These are phyloP conservation scores for Papiliotrema nemorosa DNA, from an alignment of 1,284 basidiomycete genomes.

Conservation along the genomic window DNA sequence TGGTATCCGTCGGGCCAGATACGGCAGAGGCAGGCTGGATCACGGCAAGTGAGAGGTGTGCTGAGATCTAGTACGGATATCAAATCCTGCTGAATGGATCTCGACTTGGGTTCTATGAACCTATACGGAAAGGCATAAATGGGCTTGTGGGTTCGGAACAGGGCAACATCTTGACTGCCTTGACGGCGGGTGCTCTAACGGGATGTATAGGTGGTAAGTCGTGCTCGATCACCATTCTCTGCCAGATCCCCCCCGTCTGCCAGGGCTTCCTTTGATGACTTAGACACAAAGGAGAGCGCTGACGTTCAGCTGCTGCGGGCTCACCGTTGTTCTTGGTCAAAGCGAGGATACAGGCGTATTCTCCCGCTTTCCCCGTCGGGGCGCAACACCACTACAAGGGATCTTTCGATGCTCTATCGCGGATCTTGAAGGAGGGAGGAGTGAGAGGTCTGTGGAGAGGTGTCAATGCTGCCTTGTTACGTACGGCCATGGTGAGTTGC, in stretches of 20 bases:
- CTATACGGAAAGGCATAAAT: constrained; percentile 74
- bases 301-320: constrained; percentile 67
- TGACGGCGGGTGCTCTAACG: constrained; percentile 80
- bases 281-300: no score
- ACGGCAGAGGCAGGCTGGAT: no score
- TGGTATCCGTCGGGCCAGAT: not conserved
- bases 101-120: constrained; percentile 96
- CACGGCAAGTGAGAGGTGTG: no score
- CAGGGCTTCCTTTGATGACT: no score
- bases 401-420: constrained; percentile 73
- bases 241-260: no score
- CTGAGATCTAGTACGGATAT: constrained; percentile 71
- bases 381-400: constrained; percentile 87
- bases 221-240: not conserved
- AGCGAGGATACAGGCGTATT: constrained; percentile 97
- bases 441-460: constrained; percentile 78
- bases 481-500: constrained; percentile 87
- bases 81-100: constrained; percentile 95
- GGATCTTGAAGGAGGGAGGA: constrained; percentile 75
- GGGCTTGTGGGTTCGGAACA: constrained; percentile 63
- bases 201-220: constrained; percentile 80
- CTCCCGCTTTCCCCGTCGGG: constrained; percentile 87
- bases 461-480: constrained; percentile 86
- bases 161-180: constrained; percentile 67
- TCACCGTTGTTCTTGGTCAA: constrained; percentile 96